Base-by-base conservation (phyloP, 2,329 filamentous ascomycete genomes). In the Fusarium musae region DNA sequence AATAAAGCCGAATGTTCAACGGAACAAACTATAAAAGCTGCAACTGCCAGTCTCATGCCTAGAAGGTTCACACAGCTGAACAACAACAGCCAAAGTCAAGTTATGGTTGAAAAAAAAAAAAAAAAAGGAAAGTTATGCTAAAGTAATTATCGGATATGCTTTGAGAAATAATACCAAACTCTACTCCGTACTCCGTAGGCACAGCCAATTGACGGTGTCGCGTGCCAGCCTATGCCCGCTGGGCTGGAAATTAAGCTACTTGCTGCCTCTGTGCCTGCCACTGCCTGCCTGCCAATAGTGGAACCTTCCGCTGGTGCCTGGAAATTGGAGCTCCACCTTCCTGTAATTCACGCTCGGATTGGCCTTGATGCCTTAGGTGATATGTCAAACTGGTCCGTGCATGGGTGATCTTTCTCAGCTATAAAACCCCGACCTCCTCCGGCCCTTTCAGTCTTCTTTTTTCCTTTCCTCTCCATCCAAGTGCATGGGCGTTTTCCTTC, bases 401-500 rank as follows among this genome's bases (percentile, higher is more conserved):
- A 17, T 19, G 9, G 30, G n/a, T 69, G 63, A 59, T 71, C 63
- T 50, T 12, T 16, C 26, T 11, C 36, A 61, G 40, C 65, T 84
- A 84, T 83, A 84, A 83, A 85, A 74, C 0, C 36, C 39, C 46
- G 54, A 39, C 72, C 34, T 40, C 63, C 73, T 74, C 70, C 68
- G 78, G 57, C 2, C 6, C 36, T 78, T 83, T 82, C 69, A 65
- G 17, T 28, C 36, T 77, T 79, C 73, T 81, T 83, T 83, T 81
- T 82, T 80, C 78, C 83, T 86, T 87, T 83, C 81, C 71, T 84
- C 84, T 77, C 81, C 83, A 88, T 88, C 86, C 85, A 78, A 87
- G 89, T 91, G 90, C 90, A 90, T 84, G 90, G 91, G 91, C 91
- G 88, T 91, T 91, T 84, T 84, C 82, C 82, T 84, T 84, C 82